These are phyloP conservation scores for Leccinum disarticulatum DNA, from an alignment of 768 basidiomycete species.

Conservation along the genomic window DNA sequence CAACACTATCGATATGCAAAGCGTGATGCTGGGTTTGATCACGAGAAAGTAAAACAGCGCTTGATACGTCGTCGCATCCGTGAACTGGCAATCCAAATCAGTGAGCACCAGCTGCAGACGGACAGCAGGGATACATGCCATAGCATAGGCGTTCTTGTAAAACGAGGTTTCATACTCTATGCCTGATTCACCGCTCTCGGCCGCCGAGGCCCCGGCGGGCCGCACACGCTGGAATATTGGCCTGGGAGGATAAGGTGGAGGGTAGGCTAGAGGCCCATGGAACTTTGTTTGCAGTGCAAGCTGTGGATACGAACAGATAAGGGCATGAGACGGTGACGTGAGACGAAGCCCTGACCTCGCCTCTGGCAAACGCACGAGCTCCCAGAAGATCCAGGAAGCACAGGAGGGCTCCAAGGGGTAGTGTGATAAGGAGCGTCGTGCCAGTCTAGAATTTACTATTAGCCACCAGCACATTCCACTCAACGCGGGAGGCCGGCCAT, in stretches of 20 bases:
- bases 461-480: constrained; percentile 19
- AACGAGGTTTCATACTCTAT: constrained; percentile 65
- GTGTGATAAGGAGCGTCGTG: constrained; percentile 74
- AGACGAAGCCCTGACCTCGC: constrained; percentile 50
- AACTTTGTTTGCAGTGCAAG: constrained; percentile 68
- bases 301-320: constrained; percentile 33
- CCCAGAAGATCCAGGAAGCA: constrained; percentile 79
- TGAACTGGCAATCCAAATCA: constrained; percentile 51
- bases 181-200: constrained; percentile 43
- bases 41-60: constrained; percentile 88
- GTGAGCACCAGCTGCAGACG: constrained; percentile 8
- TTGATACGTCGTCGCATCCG: constrained; percentile 79
- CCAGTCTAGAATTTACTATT: constrained; percentile 51
- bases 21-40: constrained; percentile 78
- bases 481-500: neutral
- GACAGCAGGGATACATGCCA: constrained; percentile 48
- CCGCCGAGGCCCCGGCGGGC: constrained; percentile 45
- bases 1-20: constrained; percentile 58
- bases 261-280: constrained; percentile 65
- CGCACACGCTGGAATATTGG: constrained; percentile 74
- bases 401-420: constrained; percentile 73
- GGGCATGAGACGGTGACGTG: neutral
- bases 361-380: constrained; percentile 67
- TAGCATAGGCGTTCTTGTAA: constrained; percentile 78
- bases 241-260: constrained; percentile 61